A percentile compares a stretch with the other conserved stretches of the same genome.
Conservation (phyloP, 1,284 basidiomycete genomes). For the Coniophora puteana region DNA sequence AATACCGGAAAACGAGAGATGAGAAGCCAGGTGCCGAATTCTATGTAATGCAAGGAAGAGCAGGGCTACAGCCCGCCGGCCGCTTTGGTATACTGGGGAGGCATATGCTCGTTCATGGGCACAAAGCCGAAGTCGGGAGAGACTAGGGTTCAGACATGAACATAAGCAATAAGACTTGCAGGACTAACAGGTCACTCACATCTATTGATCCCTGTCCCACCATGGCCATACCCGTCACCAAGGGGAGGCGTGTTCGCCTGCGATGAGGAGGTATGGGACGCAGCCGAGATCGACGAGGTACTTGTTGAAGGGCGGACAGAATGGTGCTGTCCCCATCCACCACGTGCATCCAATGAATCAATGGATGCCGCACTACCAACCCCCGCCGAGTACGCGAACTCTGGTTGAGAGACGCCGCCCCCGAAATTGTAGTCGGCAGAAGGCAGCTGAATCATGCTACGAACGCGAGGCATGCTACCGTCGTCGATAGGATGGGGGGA, state of each 20-base stretch:
- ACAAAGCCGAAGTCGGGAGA: constrained; percentile 82
- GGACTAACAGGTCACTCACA: constrained; percentile 52
- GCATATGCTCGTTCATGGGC: constrained; percentile 67
- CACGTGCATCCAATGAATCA: constrained; percentile 43
- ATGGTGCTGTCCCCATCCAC: constrained; percentile 37
- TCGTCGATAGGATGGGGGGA: constrained; percentile 67
- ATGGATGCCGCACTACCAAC: constrained; percentile 44
- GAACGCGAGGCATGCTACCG: constrained; percentile 56
- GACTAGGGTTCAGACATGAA: constrained; percentile 44
- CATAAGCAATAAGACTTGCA: constrained; percentile 23
- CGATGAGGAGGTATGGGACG: constrained; percentile 67
- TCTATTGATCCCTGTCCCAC: constrained; percentile 70
- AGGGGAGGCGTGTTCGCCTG: constrained; percentile 79
- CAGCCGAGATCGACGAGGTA: constrained; percentile 66
- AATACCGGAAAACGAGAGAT: constrained; percentile 3
- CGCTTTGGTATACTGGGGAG: constrained; percentile 62
- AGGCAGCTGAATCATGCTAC: constrained; percentile 76
- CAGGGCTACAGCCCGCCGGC: constrained; percentile 44
- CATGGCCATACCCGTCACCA: constrained; percentile 55
- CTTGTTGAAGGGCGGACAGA: constrained; percentile 64
- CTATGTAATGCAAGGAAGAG: constrained; percentile 12
- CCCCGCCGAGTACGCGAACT: constrained; percentile 77
- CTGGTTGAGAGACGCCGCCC: constrained; percentile 59
- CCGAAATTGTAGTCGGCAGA: constrained; percentile 67
- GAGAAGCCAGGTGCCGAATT: constrained; percentile 1